Conservation (phyloP, 75 land plant species). For the Cupressus sempervirens region DNA sequence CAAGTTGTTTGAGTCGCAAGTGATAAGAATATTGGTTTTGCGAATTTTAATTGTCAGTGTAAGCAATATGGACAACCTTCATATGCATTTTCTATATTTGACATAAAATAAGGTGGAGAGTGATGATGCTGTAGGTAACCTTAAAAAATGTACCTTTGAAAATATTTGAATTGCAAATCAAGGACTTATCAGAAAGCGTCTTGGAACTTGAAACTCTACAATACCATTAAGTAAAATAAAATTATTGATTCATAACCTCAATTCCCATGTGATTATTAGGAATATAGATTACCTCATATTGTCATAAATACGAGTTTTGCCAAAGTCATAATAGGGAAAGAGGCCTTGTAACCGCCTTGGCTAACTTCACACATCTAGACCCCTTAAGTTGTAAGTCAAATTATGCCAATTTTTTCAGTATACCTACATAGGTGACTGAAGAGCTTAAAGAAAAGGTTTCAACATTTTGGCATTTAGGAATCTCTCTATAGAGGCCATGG, state of each 20-base stretch:
- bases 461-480: no score
- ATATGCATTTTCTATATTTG: not conserved
- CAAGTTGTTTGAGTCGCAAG: not conserved
- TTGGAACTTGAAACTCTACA: not conserved
- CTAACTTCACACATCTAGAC: no score
- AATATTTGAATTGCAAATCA: not conserved
- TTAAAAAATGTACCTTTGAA: no score
- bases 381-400: no score
- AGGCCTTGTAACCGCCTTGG: no score
- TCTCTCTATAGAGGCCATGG: no score
- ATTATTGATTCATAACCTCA: not conserved
- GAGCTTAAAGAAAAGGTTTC: no score
- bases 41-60: not conserved
- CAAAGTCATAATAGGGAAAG: not conserved
- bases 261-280: not conserved
- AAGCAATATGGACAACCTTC: not conserved
- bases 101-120: no score
- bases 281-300: not conserved
- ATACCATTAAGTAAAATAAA: not conserved
- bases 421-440: no score
- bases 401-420: no score
- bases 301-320: not conserved
- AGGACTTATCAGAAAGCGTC: not conserved
- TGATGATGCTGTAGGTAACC: no score
- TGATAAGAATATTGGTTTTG: not conserved